phyloP scores from a whole-genome alignment of 2,329 filamentous ascomycete species.

The Phaeosphaeriaceae sp. region DNA sequence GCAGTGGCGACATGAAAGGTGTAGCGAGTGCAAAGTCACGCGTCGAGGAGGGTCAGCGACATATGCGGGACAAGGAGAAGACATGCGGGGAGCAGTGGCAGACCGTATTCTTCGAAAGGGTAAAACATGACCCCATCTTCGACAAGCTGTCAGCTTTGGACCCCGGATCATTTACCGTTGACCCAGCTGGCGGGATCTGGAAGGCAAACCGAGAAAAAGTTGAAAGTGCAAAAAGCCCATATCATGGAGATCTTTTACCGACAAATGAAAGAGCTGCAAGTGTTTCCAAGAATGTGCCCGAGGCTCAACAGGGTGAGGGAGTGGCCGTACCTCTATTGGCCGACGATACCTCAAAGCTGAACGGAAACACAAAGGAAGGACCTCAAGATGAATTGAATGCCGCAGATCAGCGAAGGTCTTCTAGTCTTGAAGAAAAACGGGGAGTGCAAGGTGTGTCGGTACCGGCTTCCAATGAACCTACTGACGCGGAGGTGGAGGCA shows the following conservation, averaged over 20 bases:
- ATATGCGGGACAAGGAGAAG: conserved; percentile 50
- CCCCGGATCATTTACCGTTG: conserved; percentile 29
- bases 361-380: background rate
- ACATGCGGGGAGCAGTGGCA: conserved; percentile 47
- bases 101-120: conserved; percentile 50
- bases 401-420: background rate
- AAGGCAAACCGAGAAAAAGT: conserved; percentile 36
- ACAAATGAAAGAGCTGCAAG: conserved; percentile 20
- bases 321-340: background rate
- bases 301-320: too few species aligned
- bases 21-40: conserved; percentile 39
- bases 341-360: background rate
- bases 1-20: conserved; percentile 51
- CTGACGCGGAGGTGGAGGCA: conserved; percentile 25
- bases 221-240: conserved; percentile 31
- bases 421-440: background rate
- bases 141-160: conserved; percentile 28
- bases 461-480: conserved; percentile 3
- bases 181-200: conserved; percentile 39
- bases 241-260: conserved; percentile 37
- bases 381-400: background rate
- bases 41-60: conserved; percentile 49
- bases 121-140: conserved; percentile 34
- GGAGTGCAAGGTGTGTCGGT: background rate
- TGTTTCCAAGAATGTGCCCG: background rate